These are phyloP conservation scores for Pseudophaeomoniella oleicola DNA, from an alignment of 2,329 filamentous ascomycete species.

Conservation along the genomic window DNA sequence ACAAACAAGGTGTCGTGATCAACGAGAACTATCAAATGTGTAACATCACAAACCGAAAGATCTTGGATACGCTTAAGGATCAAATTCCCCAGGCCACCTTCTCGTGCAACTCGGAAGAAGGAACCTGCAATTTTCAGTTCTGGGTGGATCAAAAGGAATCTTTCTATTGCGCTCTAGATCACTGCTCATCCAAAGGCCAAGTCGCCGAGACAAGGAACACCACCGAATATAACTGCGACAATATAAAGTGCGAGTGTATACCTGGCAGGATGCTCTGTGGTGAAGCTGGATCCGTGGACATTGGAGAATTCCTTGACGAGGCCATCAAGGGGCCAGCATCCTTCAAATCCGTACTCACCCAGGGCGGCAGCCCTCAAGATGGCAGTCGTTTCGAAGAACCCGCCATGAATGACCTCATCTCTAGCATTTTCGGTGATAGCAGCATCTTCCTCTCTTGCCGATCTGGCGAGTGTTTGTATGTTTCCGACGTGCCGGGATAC, in stretches of 20 bases:
- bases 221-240: constrained; percentile 72
- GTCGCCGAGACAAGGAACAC: constrained; percentile 58
- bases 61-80: constrained; percentile 69
- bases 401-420: constrained; percentile 81
- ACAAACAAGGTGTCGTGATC: constrained; percentile 76
- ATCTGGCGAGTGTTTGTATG: constrained; percentile 83
- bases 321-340: constrained; percentile 75
- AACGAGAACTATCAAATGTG: constrained; percentile 97
- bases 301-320: constrained; percentile 73
- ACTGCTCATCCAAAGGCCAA: constrained; percentile 59
- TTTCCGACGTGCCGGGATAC: constrained; percentile 86
- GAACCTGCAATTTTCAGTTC: constrained; percentile 91
- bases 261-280: constrained; percentile 88
- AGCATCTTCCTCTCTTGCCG: constrained; percentile 74
- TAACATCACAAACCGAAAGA: constrained; percentile 92
- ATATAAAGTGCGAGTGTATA: constrained; percentile 77
- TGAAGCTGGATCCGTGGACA: constrained; percentile 78
- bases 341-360: constrained; percentile 54
- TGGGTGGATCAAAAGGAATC: constrained; percentile 92
- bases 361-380: constrained; percentile 42
- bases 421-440: constrained; percentile 74
- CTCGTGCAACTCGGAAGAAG: constrained; percentile 61
- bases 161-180: constrained; percentile 84
- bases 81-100: constrained; percentile 90
- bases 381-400: constrained; percentile 83